A percentile compares a stretch with the other conserved stretches of the same genome.
Evolutionary conservation across 495 filamentous ascomycete species (phyloP).

Genomic region (Lasiosphaeria miniovina): DNA sequence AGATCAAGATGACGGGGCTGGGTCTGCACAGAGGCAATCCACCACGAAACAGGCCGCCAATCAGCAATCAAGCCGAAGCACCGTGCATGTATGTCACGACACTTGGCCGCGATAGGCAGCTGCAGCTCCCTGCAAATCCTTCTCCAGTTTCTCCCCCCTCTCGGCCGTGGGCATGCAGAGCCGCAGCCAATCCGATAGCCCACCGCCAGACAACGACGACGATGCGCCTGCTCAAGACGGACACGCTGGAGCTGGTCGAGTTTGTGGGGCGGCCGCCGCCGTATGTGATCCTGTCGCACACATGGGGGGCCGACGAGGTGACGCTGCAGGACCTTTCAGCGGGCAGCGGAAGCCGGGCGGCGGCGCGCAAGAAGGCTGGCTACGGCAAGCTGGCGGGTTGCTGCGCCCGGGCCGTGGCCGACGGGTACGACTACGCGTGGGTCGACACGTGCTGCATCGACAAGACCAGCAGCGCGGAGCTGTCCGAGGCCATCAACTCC

Average conservation of each 20-base stretch:
- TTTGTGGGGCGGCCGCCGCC: slow-evolving; percentile 17
- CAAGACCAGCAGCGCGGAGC: slow-evolving; percentile 38
- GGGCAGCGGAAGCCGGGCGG: neutral
- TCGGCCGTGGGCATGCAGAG: too few species aligned
- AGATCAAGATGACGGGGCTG: too few species aligned
- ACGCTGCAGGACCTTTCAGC: slow-evolving; percentile 34
- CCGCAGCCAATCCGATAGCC: too few species aligned
- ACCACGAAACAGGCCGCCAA: too few species aligned
- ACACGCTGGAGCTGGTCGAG: slow-evolving; percentile 18
- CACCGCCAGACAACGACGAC: neutral
- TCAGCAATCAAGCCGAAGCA: too few species aligned
- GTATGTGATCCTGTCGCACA: slow-evolving; percentile 48
- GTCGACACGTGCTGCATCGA: slow-evolving; percentile 39
- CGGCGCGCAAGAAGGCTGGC: slow-evolving; percentile 17
- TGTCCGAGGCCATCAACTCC: slow-evolving; percentile 43
- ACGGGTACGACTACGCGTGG: slow-evolving; percentile 29
- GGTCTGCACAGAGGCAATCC: too few species aligned
- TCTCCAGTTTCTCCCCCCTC: too few species aligned
- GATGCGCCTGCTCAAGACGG: slow-evolving; percentile 22
- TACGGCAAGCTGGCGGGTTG: slow-evolving; percentile 24
- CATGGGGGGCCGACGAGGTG: slow-evolving; percentile 41
- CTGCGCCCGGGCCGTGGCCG: slow-evolving; percentile 10
- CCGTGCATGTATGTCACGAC: too few species aligned
- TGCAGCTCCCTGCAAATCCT: too few species aligned
- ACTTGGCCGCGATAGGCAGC: too few species aligned